phyloP scores from a whole-genome alignment of 2,329 filamentous ascomycete species.

The Neoscytalidium dimidiatum region DNA sequence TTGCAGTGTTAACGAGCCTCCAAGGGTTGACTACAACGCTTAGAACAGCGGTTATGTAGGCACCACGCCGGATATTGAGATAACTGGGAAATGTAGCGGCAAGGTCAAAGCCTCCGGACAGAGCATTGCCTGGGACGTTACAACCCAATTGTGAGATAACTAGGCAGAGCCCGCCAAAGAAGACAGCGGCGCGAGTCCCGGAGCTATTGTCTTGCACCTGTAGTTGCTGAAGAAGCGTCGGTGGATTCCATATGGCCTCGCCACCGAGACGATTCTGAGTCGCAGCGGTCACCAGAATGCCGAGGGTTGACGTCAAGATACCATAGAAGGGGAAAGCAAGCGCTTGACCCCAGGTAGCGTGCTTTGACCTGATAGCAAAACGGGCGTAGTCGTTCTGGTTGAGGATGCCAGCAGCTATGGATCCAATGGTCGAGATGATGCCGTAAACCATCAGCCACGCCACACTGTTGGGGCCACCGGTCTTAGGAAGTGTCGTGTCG shows the following conservation, averaged over 20 bases:
- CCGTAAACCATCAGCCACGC: slow-evolving; percentile 45
- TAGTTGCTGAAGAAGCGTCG: slow-evolving; percentile 29
- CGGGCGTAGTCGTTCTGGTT: slow-evolving; percentile 43
- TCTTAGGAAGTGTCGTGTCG: slow-evolving; percentile 22
- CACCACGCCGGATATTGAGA: slow-evolving; percentile 24
- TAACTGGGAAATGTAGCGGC: not conserved
- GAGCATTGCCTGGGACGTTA: slow-evolving; percentile 21
- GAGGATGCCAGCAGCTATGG: slow-evolving; percentile 16
- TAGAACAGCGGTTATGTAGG: slow-evolving; percentile 37
- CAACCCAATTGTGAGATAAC: slow-evolving; percentile 13
- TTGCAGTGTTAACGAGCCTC: slow-evolving; percentile 21
- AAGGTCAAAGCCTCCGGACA: slow-evolving; percentile 8
- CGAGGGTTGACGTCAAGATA: slow-evolving; percentile 39
- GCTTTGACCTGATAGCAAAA: slow-evolving; percentile 36
- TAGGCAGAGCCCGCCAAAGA: slow-evolving; percentile 1
- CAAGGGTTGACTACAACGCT: slow-evolving; percentile 27
- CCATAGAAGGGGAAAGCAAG: slow-evolving; percentile 41
- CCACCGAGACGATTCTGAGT: slow-evolving; percentile 37
- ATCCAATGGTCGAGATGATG: slow-evolving; percentile 38
- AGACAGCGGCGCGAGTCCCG: not conserved
- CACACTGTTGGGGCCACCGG: slow-evolving; percentile 27
- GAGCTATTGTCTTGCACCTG: slow-evolving; percentile 26
- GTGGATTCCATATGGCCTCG: slow-evolving; percentile 41
- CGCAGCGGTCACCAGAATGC: slow-evolving; percentile 45
- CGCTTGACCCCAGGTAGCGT: slow-evolving; percentile 39